phyloP scores from a whole-genome alignment of 306 rosid species.

The Notholithocarpus densiflorus region DNA sequence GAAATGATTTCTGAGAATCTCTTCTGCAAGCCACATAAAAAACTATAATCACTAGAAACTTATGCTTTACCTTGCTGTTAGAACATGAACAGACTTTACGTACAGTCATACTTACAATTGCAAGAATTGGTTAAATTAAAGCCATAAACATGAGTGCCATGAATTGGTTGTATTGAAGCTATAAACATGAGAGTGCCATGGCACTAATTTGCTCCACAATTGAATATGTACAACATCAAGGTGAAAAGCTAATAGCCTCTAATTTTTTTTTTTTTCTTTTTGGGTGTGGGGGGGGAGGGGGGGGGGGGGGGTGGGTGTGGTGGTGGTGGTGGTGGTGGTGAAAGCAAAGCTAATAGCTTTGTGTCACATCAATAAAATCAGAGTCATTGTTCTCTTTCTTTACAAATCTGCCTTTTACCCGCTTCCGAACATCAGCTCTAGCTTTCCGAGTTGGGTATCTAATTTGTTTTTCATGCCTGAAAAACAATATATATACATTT shows the following conservation, averaged over 20 bases:
- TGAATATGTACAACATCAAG: constrained; percentile 15
- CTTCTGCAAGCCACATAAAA: background rate
- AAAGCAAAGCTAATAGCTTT: constrained; percentile 20
- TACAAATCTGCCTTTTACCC: constrained; percentile 38
- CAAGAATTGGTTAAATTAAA: constrained; percentile 23
- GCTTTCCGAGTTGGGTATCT: constrained; percentile 41
- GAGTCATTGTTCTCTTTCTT: constrained; percentile 40
- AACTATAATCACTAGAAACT: constrained; percentile 11
- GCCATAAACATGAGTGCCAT: constrained; percentile 9
- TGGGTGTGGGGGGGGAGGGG: too few relatives aligned
- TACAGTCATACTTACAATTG: background rate
- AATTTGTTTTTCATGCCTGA: constrained; percentile 52
- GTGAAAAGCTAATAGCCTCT: constrained; percentile 14
- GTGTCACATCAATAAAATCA: constrained; percentile 12
- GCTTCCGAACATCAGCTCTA: constrained; percentile 34
- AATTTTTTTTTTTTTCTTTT: too few relatives aligned
- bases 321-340: too few relatives aligned
- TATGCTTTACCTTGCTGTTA: background rate
- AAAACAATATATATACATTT: constrained; percentile 15
- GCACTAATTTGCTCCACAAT: background rate
- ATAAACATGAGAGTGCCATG: constrained; percentile 1
- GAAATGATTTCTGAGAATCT: background rate
- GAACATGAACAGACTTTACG: constrained; percentile 10
- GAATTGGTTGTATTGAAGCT: background rate
- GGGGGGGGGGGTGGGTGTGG: too few relatives aligned